Base-by-base conservation (phyloP, 73 alveolate genomes). In the Blepharisma japonicum region DNA sequence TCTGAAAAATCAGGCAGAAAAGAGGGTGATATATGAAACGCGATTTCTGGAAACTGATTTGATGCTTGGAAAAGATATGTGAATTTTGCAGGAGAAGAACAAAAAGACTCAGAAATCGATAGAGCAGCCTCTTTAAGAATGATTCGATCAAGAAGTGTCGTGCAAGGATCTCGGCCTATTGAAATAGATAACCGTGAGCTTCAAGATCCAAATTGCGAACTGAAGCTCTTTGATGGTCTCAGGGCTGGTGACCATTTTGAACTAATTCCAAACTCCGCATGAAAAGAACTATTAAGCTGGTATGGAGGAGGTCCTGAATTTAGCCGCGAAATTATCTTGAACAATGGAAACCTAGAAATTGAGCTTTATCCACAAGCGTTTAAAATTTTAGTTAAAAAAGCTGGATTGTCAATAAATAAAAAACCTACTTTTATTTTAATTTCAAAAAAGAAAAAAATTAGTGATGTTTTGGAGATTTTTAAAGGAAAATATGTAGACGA, bases 1-100 rank as follows among this genome's bases (percentile, higher is more conserved):
- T n/a, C 23, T 14, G 23, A 61, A 61, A 61, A 11, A n/a, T 2
- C 14, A 61, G 74, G 74, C n/a, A 0, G 14, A 14, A 25, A 14
- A n/a, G 39, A 14, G 18, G 46, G 46, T 2, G 74, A 61, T 2
- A 61, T 25, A 9, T 61, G 23, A 14, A 14, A 18, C 23, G 11
- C 23, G 23, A 25, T 61, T 20, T 61, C 74, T 9, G 18, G 14
- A 14, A 25, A 61, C 11, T 61, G 74, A 39, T 9, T 61, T 61
- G 46, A 61, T 14, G 74, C 46, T 9, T 61, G 74, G 74, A 61
- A 61, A 61, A 61, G 47, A 8, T 61, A 61, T 61, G 74, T 61
- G 18, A 61, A 39, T 8, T 25, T 61, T 25, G 4, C 14, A 14
- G 14, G 47, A 20, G 74, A 61, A 14, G 74, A 61, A 5, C 50